Conservation (phyloP, 2,329 filamentous ascomycete genomes). For the Xylaria sp. region DNA sequence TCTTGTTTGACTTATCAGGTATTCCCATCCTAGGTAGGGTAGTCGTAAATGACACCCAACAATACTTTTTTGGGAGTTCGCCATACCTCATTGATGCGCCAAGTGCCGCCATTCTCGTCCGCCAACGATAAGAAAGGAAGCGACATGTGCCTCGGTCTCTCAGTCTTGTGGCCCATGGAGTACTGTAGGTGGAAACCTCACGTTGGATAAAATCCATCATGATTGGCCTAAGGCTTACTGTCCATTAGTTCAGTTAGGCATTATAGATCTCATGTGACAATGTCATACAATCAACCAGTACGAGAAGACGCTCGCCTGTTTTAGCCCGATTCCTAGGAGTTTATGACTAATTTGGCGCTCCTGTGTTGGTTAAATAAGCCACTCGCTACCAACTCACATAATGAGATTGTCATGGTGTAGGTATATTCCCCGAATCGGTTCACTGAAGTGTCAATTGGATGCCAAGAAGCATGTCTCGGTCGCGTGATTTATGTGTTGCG, state of each 20-base stretch:
- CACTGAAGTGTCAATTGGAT: slow-evolving; percentile 28
- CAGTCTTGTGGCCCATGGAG: slow-evolving; percentile 1
- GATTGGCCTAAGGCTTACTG: slow-evolving; percentile 13
- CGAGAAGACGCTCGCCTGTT: slow-evolving; percentile 6
- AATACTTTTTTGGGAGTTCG: neutral
- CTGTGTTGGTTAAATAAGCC: slow-evolving; percentile 12
- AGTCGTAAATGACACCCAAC: neutral
- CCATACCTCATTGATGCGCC: neutral
- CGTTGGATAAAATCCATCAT: slow-evolving; percentile 15
- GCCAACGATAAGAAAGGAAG: slow-evolving; percentile 16
- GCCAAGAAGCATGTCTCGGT: slow-evolving; percentile 31
- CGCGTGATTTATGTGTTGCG: slow-evolving; percentile 33
- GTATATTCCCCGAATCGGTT: slow-evolving; percentile 1
- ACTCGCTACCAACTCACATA: slow-evolving; percentile 7
- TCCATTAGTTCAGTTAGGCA: slow-evolving; percentile 6
- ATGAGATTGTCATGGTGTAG: neutral
- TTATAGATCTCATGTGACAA: neutral
- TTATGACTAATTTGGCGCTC: slow-evolving; percentile 9
- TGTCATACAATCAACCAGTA: slow-evolving; percentile 9
- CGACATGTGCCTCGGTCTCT: slow-evolving; percentile 18
- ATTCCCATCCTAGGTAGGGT: neutral
- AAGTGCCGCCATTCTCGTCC: slow-evolving; percentile 6
- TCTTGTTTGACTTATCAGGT: neutral
- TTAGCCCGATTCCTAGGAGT: neutral
- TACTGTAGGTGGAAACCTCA: slow-evolving; percentile 13